These are phyloP conservation scores for Chalciporus piperatus DNA, from an alignment of 768 basidiomycete genomes.

Conservation along the genomic window DNA sequence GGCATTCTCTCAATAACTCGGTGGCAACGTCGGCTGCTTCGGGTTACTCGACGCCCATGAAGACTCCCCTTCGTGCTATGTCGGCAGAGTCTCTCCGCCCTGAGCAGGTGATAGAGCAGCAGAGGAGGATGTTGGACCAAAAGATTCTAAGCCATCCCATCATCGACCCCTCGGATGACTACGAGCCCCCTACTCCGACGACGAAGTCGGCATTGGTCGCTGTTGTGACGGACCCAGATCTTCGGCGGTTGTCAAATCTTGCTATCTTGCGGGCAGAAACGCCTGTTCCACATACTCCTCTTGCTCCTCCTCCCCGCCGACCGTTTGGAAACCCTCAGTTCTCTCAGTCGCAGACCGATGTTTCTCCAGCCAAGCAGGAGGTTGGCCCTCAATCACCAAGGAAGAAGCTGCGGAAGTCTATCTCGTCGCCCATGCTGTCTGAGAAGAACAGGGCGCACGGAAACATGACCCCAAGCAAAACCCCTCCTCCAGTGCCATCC, in stretches of 20 bases:
- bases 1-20: conserved; percentile 65
- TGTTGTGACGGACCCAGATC: conserved; percentile 28
- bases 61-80: conserved; percentile 20
- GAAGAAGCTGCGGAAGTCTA: conserved; percentile 41
- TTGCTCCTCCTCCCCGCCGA: conserved; percentile 63
- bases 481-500: conserved; percentile 46
- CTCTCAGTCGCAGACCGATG: conserved; percentile 58
- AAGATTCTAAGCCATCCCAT: conserved; percentile 44
- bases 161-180: conserved; percentile 33
- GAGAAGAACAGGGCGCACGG: conserved; percentile 38
- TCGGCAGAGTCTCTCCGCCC: conserved; percentile 26
- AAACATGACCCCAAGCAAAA: conserved; percentile 32
- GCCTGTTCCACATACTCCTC: conserved; percentile 58
- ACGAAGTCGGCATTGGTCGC: conserved; percentile 11
- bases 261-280: conserved; percentile 62
- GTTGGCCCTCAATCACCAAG: conserved; percentile 8
- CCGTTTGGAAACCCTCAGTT: conserved; percentile 40
- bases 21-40: conserved; percentile 42
- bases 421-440: conserved; percentile 53
- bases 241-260: conserved; percentile 39
- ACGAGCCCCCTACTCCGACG: conserved; percentile 22
- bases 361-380: conserved; percentile 26
- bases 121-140: conserved; percentile 36
- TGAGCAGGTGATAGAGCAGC: conserved; percentile 16
- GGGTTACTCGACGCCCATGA: conserved; percentile 36